Percentiles rank a stretch among this genome's conserved stretches.
phyloP scores from a whole-genome alignment of 2,329 filamentous ascomycete genomes.

The Epichloe elymi region DNA sequence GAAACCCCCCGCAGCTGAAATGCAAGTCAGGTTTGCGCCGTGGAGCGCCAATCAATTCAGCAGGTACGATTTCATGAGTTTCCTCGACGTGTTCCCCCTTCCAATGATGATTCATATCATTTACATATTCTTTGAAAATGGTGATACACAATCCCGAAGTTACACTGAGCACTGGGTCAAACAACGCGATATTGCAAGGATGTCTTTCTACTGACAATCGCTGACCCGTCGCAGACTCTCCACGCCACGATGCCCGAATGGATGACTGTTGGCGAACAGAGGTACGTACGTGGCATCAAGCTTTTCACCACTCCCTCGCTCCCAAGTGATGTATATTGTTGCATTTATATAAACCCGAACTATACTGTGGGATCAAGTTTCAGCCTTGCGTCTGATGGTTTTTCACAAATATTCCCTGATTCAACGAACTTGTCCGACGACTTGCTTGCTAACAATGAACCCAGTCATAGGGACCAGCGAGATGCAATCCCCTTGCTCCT shows the following conservation, averaged over 20 bases:
- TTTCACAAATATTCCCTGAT: neutral
- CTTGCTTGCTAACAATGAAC: neutral
- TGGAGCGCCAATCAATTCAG: neutral
- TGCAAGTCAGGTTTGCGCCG: neutral
- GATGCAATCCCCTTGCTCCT: neutral
- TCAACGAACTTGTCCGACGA: neutral
- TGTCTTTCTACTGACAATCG: neutral
- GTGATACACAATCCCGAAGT: too few species aligned
- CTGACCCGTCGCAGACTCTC: neutral
- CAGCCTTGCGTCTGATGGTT: neutral
- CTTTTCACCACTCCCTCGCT: neutral
- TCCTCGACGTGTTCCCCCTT: too few species aligned
- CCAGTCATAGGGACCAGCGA: neutral
- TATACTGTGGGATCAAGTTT: neutral
- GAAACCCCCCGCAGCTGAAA: neutral
- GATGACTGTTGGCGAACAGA: neutral
- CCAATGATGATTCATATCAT: too few species aligned
- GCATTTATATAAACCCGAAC: neutral
- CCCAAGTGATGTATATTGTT: neutral
- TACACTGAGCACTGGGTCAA: too few species aligned
- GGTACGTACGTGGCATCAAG: neutral
- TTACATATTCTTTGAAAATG: too few species aligned
- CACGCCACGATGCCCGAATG: neutral
- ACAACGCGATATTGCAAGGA: neutral
- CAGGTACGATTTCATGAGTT: too few species aligned